These are phyloP conservation scores for Mortierella sp. DNA, from an alignment of 371 early-diverging fungal species.

Conservation along the genomic window DNA sequence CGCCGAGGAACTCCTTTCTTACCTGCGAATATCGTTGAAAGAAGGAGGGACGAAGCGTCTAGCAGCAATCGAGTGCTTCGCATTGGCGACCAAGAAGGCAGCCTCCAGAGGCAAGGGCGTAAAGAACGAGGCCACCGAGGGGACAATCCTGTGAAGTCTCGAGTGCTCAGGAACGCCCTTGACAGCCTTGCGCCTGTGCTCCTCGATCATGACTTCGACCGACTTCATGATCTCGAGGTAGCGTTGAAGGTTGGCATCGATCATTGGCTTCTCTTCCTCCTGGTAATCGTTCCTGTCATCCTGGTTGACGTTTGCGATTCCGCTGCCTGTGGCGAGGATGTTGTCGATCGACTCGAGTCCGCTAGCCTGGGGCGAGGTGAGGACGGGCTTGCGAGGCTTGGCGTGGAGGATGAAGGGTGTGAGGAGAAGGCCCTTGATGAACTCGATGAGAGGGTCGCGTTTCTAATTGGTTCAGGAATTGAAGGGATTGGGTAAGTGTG, in stretches of 20 bases:
- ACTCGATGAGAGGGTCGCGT: conserved; percentile 86
- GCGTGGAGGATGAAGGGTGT: conserved; percentile 85
- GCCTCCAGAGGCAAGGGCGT: conserved; percentile 79
- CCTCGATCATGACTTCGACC: conserved; percentile 77
- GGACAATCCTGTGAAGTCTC: conserved; percentile 78
- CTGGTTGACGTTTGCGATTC: conserved; percentile 13
- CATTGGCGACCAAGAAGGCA: conserved; percentile 74
- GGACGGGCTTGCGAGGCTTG: conserved; percentile 63
- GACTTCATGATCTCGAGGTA: conserved; percentile 79
- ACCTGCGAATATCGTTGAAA: conserved; percentile 87
- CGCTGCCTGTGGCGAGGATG: conserved; percentile 4
- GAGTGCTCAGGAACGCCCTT: conserved; percentile 75
- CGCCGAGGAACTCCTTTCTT: background rate
- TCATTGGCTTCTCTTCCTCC: conserved; percentile 56
- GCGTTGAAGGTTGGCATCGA: conserved; percentile 61
- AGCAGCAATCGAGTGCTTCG: conserved; percentile 72
- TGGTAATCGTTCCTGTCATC: conserved; percentile 51
- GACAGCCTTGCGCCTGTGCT: conserved; percentile 58
- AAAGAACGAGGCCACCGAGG: conserved; percentile 83
- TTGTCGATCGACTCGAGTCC: conserved; percentile 2
- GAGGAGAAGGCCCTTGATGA: conserved; percentile 84
- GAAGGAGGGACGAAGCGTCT: conserved; percentile 84
- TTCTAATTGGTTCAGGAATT: conserved; percentile 54
- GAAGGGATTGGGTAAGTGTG: background rate
- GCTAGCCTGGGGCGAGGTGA: conserved; percentile 22